These are phyloP conservation scores for Debaryomyces hansenii DNA, from an alignment of 805 yeast species.

Conservation along the genomic window DNA sequence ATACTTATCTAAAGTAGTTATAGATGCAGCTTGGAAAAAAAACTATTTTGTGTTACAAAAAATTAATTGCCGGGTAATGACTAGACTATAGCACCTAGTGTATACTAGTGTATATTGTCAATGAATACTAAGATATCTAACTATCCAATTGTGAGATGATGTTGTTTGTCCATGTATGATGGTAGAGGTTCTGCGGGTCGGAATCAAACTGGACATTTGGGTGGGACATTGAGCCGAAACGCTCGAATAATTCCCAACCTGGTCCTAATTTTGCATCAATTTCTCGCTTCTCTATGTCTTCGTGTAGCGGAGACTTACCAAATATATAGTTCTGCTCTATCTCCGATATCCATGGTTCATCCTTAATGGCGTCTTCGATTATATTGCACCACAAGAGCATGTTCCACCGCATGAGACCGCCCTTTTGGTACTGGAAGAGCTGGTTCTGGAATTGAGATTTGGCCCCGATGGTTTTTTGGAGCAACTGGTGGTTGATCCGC, in stretches of 20 bases:
- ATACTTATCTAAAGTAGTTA: neutral
- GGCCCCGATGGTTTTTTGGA: slow-evolving; percentile 49
- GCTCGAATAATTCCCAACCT: slow-evolving; percentile 29
- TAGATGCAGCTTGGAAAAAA: neutral
- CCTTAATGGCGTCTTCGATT: slow-evolving; percentile 53
- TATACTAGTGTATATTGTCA: neutral
- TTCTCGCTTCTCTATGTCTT: slow-evolving; percentile 21
- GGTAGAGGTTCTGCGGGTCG: slow-evolving; percentile 29
- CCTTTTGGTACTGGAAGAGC: slow-evolving; percentile 54
- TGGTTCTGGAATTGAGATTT: slow-evolving; percentile 49
- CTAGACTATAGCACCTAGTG: too few relatives aligned
- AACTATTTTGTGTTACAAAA: neutral
- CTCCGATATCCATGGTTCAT: slow-evolving; percentile 62
- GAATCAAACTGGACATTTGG: slow-evolving; percentile 30
- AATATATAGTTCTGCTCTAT: slow-evolving; percentile 47
- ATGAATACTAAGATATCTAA: neutral
- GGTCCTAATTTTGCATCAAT: slow-evolving; percentile 28
- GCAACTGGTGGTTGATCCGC: slow-evolving; percentile 49
- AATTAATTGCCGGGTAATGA: neutral
- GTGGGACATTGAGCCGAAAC: slow-evolving; percentile 35
- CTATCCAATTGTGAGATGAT: slow-evolving; percentile 1
- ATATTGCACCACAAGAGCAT: slow-evolving; percentile 53
- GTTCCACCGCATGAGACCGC: slow-evolving; percentile 50
- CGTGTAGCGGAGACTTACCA: slow-evolving; percentile 23
- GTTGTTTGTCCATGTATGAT: slow-evolving; percentile 29